Conservation (phyloP, 176 grass and related monocot genomes). For the Ananas comosus region DNA sequence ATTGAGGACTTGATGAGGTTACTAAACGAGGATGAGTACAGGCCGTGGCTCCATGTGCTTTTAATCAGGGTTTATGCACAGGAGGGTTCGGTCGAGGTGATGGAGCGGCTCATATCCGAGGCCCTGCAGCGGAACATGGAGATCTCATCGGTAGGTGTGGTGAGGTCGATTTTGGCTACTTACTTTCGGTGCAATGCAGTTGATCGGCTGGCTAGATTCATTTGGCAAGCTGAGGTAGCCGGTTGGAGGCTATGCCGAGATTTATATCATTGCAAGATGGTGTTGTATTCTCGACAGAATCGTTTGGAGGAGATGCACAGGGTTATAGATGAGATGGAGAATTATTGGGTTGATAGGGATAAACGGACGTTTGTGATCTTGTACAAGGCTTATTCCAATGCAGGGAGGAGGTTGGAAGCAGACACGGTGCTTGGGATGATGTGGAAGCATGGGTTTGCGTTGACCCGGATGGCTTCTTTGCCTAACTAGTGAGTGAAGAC, state of each 20-base stretch:
- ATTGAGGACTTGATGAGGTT: constrained; percentile 30
- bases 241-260: constrained; percentile 32
- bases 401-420: constrained; percentile 26
- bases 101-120: constrained; percentile 32
- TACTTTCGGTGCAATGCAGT: constrained; percentile 30
- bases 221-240: constrained; percentile 34
- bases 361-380: constrained; percentile 35
- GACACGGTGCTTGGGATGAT: constrained; percentile 30
- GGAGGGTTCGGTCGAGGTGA: constrained; percentile 27
- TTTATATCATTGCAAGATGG: constrained; percentile 44
- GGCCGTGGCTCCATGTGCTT: constrained; percentile 30
- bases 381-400: constrained; percentile 31
- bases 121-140: constrained; percentile 23
- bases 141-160: constrained; percentile 10
- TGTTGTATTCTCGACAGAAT: constrained; percentile 28
- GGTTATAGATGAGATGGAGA: constrained; percentile 35
- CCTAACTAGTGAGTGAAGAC: constrained; percentile 3
- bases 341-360: constrained; percentile 19
- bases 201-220: constrained; percentile 28
- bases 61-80: constrained; percentile 43
- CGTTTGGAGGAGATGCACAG: constrained; percentile 27
- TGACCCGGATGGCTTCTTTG: constrained; percentile 16
- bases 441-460: constrained; percentile 31
- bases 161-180: constrained; percentile 17
- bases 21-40: constrained; percentile 26